These are phyloP conservation scores for Pisolithus albus DNA, from an alignment of 768 basidiomycete genomes.

Conservation along the genomic window DNA sequence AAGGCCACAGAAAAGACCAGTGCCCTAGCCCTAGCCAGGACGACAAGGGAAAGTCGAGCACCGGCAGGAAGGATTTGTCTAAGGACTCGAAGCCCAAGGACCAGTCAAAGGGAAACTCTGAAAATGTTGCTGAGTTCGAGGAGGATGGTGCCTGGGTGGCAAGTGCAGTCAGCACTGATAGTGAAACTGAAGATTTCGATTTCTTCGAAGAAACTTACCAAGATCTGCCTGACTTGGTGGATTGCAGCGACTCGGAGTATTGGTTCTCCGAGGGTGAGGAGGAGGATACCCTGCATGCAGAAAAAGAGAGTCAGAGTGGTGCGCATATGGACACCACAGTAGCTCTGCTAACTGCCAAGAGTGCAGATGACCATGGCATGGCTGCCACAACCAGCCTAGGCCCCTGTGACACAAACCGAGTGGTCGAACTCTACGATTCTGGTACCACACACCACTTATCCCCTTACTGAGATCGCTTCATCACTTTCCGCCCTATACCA, in stretches of 20 bases:
- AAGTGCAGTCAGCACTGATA: too few species aligned
- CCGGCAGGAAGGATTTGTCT: neutral
- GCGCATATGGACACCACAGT: neutral
- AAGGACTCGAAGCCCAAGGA: neutral
- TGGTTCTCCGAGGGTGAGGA: too few species aligned
- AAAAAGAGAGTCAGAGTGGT: neutral
- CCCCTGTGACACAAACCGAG: neutral
- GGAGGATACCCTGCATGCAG: neutral
- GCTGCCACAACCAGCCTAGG: too few species aligned
- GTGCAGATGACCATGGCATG: neutral
- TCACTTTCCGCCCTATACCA: too few species aligned
- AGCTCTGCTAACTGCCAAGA: neutral
- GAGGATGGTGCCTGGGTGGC: neutral
- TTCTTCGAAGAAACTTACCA: too few species aligned
- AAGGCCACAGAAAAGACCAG: too few species aligned
- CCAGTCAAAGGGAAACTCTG: neutral
- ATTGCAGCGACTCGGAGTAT: too few species aligned
- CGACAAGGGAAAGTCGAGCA: conserved; percentile 16
- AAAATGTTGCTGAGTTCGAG: neutral
- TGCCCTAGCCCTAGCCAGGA: conserved; percentile 10
- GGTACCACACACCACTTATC: neutral
- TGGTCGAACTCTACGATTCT: conserved; percentile 16
- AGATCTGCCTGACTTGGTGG: too few species aligned
- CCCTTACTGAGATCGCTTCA: too few species aligned
- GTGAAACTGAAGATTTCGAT: too few species aligned